A percentile compares a stretch with the other conserved stretches of the same genome.
These are phyloP conservation scores for Phragmites australis DNA, from an alignment of 176 grass and related monocot species.

Conservation along the genomic window DNA sequence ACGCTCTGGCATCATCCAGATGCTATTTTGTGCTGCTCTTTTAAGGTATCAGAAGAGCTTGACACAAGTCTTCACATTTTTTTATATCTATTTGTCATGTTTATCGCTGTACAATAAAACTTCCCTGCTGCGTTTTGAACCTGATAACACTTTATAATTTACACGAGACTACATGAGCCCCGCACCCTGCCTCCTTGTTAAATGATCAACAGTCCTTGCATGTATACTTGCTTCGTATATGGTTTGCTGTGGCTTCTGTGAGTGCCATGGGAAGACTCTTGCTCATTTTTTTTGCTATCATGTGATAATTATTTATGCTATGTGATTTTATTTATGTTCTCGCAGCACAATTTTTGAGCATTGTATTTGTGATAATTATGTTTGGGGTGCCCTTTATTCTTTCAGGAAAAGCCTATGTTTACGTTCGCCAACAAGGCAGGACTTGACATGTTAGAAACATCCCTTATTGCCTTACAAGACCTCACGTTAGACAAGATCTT, in stretches of 20 bases:
- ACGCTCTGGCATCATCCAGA: constrained; percentile 93
- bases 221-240: not conserved
- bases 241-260: not conserved
- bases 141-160: not conserved
- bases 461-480: constrained; percentile 84
- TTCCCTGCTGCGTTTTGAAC: not conserved
- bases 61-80: not conserved
- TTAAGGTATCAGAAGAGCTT: constrained; percentile 57
- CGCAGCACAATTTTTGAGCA: not conserved
- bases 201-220: not conserved
- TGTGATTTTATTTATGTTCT: not conserved
- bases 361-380: not conserved
- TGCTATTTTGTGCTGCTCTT: constrained; percentile 89
- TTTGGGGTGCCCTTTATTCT: not conserved
- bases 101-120: not conserved
- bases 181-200: not conserved
- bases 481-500: constrained; percentile 93
- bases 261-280: not conserved
- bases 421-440: constrained; percentile 92
- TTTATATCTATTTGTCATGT: not conserved
- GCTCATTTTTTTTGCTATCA: not conserved
- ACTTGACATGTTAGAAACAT: constrained; percentile 95
- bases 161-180: not conserved
- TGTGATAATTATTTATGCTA: too few species aligned
- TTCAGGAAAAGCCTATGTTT: constrained; percentile 71